These are phyloP conservation scores for Elsinoe fawcettii DNA, from an alignment of 2,329 filamentous ascomycete species.

Conservation along the genomic window DNA sequence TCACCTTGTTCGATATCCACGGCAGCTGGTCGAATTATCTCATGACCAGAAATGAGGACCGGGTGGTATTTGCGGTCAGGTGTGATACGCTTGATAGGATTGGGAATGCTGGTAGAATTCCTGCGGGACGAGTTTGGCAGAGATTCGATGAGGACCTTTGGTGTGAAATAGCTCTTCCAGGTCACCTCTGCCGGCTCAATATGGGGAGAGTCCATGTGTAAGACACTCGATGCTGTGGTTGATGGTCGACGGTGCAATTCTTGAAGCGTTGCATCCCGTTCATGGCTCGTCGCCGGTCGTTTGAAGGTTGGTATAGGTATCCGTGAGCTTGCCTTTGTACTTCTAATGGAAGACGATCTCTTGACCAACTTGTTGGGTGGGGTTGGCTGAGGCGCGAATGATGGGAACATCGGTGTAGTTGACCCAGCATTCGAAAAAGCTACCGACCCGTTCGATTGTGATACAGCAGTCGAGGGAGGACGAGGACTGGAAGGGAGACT, in stretches of 20 bases:
- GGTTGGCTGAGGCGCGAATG: conserved; percentile 34
- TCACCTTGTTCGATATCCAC: conserved; percentile 25
- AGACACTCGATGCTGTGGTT: conserved; percentile 5
- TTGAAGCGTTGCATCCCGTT: conserved; percentile 64
- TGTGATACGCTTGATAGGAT: conserved; percentile 31
- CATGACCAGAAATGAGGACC: conserved; percentile 26
- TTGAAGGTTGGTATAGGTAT: conserved; percentile 59
- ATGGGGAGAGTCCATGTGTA: conserved; percentile 8
- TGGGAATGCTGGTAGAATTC: conserved; percentile 30
- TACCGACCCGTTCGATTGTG: conserved; percentile 53
- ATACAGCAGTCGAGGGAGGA: conserved; percentile 57
- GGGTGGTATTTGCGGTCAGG: conserved; percentile 31
- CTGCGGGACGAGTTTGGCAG: conserved; percentile 20
- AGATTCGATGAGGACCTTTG: conserved; percentile 23
- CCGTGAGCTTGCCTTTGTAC: conserved; percentile 48
- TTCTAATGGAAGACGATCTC: conserved; percentile 53
- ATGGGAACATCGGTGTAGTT: conserved; percentile 53
- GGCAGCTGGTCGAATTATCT: conserved; percentile 21
- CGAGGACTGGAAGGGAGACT: conserved; percentile 49
- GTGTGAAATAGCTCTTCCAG: conserved; percentile 31
- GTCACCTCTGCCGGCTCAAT: conserved; percentile 18
- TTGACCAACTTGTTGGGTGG: conserved; percentile 70
- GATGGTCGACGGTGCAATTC: conserved; percentile 17
- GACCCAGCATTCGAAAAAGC: conserved; percentile 46
- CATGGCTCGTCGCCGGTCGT: conserved; percentile 70